Evolutionary conservation across 2,329 filamentous ascomycete species (phyloP), one percentile per base, ranked within the genome.

Genomic region (Colletotrichum lindemuthianum): DNA sequence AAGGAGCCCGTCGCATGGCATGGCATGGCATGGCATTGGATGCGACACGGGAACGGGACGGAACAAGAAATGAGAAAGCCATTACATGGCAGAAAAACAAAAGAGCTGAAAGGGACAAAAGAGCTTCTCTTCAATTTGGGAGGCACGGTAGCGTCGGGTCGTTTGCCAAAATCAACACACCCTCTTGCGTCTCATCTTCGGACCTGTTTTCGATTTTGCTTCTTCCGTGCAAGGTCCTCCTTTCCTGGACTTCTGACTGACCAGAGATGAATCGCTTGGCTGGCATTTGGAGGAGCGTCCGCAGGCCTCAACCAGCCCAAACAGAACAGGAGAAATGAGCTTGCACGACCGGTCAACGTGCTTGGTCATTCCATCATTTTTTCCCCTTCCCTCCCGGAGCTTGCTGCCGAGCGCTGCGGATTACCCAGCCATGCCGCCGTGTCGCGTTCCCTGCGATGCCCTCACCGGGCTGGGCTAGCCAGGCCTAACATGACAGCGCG

Each of bases 171-270:
- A 37, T 39, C 40, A 33, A 36, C 41, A n/a, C 55, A 47, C 16
- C 50, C 7, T 16, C 15, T 45, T 41, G 11, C 41, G 40, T 37
- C 43, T 37, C 55, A 40, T 52, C 48, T 60, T 50, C 44, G 32
- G 47, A 44, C n/a, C 16, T 41, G 24, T 24, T 24, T 24, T 24
- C 24, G 24, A 24, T 24, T 43, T 64, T 64, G 49, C 60, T 64
- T 64, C 56, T 64, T 63, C 40, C 33, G 48, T 53, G 33, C 60
- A 64, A 60, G 60, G 55, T 56, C 32, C n/a, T 59, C 55, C 60
- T 56, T 15, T 44, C 49, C 34, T 53, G n/a, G 55, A 13, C 33
- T 49, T 64, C 55, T 44, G 56, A 24, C 4, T 24, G 4, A 34
- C 54, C 55, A 60, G 49, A 47, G 11, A 51, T 60, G 41, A 43